These are phyloP conservation scores for Trifolium pratense DNA, from an alignment of 306 rosid genomes.

Conservation along the genomic window DNA sequence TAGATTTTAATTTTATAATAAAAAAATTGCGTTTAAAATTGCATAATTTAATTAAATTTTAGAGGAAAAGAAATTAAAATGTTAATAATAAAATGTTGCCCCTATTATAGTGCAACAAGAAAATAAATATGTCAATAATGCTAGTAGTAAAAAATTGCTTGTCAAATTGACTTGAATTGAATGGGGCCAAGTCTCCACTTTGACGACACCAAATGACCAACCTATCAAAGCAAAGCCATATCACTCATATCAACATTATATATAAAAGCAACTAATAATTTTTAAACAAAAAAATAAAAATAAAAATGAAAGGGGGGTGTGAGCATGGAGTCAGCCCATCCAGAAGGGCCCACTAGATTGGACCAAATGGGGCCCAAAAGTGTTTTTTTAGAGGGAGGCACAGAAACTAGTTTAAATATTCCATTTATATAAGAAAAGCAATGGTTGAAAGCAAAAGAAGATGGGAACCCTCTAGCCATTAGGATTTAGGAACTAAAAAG, in stretches of 20 bases:
- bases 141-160: not conserved
- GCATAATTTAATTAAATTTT: too few species aligned
- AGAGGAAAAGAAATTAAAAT: too few species aligned
- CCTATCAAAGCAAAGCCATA: conserved; percentile 52
- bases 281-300: not conserved
- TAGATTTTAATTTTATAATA: too few species aligned
- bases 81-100: not conserved
- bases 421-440: conserved; percentile 69
- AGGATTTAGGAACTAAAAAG: conserved; percentile 5
- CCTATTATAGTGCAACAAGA: not conserved
- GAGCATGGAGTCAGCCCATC: conserved; percentile 48
- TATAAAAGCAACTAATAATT: conserved; percentile 43
- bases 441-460: conserved; percentile 64
- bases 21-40: too few species aligned
- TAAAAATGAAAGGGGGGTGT: not conserved
- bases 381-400: conserved; percentile 39
- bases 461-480: conserved; percentile 62
- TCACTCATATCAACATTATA: conserved; percentile 33
- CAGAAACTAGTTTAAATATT: conserved; percentile 53
- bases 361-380: conserved; percentile 67
- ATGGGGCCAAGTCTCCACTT: conserved; percentile 68
- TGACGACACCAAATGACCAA: conserved; percentile 50
- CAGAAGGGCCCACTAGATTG: conserved; percentile 68
- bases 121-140: not conserved
- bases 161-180: conserved; percentile 37